Evolutionary conservation across 1,284 basidiomycete species (phyloP), one percentile per base, ranked within the genome.

Genomic region (Grifola frondosa): DNA sequence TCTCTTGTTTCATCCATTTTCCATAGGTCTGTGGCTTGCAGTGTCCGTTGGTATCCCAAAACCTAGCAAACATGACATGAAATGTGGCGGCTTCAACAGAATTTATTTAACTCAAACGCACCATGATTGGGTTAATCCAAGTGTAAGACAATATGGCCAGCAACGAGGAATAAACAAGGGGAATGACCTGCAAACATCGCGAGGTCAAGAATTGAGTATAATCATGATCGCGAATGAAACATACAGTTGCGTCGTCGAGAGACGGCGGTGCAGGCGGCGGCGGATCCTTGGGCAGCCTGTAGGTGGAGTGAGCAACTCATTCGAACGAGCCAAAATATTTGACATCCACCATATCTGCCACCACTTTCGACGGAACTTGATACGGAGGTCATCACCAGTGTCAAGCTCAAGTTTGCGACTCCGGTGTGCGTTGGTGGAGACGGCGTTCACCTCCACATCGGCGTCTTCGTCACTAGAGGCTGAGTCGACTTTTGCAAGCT

Each of bases 1-100:
- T 78, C 70, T 21, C 78, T 73, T 8, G 70, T 64, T 1, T 68
- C 60, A 52, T 84, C 81, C 61, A 88, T 68, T 59, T 79, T 80
- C 80, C 82, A 86, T n/a, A 87, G 62, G 60, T 88, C 85, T 1
- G 83, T 78, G 0, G 82, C 84, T 60, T 87, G 84, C 1, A 88
- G 68, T 0, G 84, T 81, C 20, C 87, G 71, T 56, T 85, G 81
- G 58, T 83, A 88, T 1, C 81, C 81, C 16, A 83, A 66, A 4
- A 71, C 68, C 73, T 77, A 30, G 2, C 17, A 31, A 26, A 22
- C 19, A n/a, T n/a, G n/a, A n/a, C n/a, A n/a, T n/a, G n/a, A n/a
- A n/a, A n/a, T n/a, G n/a, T n/a, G n/a, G n/a, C n/a, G n/a, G n/a
- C n/a, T n/a, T n/a, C n/a, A n/a, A n/a, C n/a, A n/a, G n/a, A n/a